phyloP scores from a whole-genome alignment of 257 asterid species.

The Paraleonurus japonicus region DNA sequence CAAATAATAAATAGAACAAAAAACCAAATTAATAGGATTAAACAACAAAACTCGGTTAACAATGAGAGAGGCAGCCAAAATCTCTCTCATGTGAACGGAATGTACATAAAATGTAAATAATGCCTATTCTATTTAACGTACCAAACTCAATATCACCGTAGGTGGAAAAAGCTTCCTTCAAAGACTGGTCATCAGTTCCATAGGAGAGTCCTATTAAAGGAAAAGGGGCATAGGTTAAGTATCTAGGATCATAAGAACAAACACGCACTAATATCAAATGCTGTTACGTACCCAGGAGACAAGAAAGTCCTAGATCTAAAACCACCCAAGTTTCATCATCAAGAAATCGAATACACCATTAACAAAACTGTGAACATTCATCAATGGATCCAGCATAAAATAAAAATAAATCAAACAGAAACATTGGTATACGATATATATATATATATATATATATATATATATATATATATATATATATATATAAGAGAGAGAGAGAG shows the following conservation, averaged over 20 bases:
- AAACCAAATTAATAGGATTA: not conserved
- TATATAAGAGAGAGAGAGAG: no score
- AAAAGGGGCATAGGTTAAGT: not conserved
- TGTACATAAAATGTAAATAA: not conserved
- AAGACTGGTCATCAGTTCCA: conserved; percentile 51
- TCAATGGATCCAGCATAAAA: no score
- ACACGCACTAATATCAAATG: not conserved
- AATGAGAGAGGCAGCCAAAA: not conserved
- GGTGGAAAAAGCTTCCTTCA: conserved; percentile 66
- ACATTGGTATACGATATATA: no score
- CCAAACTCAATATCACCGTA: conserved; percentile 67
- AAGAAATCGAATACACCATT: no score
- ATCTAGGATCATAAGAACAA: not conserved
- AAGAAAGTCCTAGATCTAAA: no score
- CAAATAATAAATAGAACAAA: not conserved
- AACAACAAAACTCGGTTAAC: not conserved
- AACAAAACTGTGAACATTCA: no score
- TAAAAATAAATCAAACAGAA: no score
- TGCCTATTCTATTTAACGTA: conserved; percentile 7
- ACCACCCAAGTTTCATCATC: no score
- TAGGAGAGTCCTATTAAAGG: conserved; percentile 61
- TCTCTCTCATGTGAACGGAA: not conserved
- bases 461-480: no score
- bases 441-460: no score
- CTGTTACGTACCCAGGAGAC: no score